Base-by-base conservation (phyloP, 1,139 yeast genomes). In the Magnusiomyces ingens region DNA sequence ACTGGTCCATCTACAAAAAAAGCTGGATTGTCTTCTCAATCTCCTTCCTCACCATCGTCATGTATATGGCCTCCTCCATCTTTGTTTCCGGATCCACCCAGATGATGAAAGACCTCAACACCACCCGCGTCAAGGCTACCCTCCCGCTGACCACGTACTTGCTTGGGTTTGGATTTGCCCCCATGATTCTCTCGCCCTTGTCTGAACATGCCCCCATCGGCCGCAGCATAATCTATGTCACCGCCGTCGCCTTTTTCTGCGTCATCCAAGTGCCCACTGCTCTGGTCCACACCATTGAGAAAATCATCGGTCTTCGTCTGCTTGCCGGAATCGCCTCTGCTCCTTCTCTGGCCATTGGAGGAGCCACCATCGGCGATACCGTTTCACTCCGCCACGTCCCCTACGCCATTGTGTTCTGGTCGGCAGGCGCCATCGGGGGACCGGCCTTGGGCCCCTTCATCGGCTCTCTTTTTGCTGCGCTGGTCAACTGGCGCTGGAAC, bases 271-370 rank as follows among this genome's bases (percentile, higher is more conserved):
- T 84, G 69, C 71, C 71, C 6, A 61, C 68, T 2, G 72, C 72
- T 1, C 71, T 82, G 50, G 71, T 81, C 1, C 68, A 74, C 32
- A 81, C 81, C 59, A 75, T 84, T 42, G 67, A 69, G 2, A 64
- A 67, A 1, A 61, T 72, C 26, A 71, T 87, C 49, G 84, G 88
- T 1, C 71, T 87, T 52, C 75, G 97, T 60, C 86, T 89, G 66
- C 79, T 90, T 60, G 78, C 90, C 41, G 97, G 97, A 2, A 74
- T 85, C 36, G 75, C 85, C 55, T 87, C 94, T 0, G 81, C 93
- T 3, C 96, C 96, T 3, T 90, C 95, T 0, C 75, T 90, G 65
- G 83, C 95, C 2, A 81, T 87, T 60, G 96, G 93, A 12, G 94
- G 91, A 55, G 97, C 96, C 56, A 81, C 95, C 2, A 78, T 89